Evolutionary conservation across 108 stramenopile genomes (phyloP).

Genomic region (Cyclotella baltica): DNA sequence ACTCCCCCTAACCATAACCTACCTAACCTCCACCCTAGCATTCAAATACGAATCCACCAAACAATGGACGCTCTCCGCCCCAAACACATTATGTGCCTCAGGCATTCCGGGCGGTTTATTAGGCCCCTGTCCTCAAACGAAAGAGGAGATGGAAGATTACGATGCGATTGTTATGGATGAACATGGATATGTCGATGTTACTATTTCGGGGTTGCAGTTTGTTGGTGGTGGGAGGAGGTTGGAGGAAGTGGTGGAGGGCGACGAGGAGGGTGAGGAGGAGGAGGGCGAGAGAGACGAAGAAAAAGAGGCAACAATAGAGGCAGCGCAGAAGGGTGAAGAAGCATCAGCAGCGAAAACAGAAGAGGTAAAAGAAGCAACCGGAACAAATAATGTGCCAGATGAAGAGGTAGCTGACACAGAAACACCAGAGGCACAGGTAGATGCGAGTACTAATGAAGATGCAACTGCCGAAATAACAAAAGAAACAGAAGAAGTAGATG

Average conservation of each 20-base stretch:
- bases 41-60: slow-evolving; percentile 33
- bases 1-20: not conserved
- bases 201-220: slow-evolving; percentile 25
- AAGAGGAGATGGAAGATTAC: slow-evolving; percentile 19
- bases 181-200: slow-evolving; percentile 39
- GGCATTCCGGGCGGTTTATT: slow-evolving; percentile 22
- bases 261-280: not conserved
- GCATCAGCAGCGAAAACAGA: not conserved
- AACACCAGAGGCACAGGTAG: not conserved
- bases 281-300: not conserved
- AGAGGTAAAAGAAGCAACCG: not conserved
- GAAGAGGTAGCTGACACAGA: not conserved
- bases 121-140: slow-evolving; percentile 27
- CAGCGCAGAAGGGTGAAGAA: not conserved
- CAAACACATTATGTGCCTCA: slow-evolving; percentile 23
- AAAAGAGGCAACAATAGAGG: not conserved
- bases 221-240: not conserved
- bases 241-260: not conserved
- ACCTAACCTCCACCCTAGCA: not conserved
- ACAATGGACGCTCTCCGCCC: slow-evolving; percentile 18
- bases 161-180: slow-evolving; percentile 45
- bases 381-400: not conserved
- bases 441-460: not conserved
- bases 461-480: too few species aligned
- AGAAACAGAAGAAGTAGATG: too few species aligned